Evolutionary conservation across 495 filamentous ascomycete species (phyloP).

Genomic region (Trichoderma parareesei): DNA sequence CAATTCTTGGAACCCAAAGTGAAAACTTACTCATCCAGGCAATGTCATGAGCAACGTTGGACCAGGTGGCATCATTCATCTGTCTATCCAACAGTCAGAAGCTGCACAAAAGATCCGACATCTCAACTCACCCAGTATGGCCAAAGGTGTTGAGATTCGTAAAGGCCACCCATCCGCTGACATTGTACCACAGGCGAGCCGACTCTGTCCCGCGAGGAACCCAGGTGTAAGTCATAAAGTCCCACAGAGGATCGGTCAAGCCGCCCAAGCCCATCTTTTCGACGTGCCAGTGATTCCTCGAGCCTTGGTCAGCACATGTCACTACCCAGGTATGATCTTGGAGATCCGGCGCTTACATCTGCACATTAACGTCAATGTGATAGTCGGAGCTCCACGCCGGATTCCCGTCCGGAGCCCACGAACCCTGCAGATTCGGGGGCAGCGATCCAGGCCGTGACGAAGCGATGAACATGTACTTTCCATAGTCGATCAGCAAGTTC

Average conservation of each 20-base stretch:
- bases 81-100: neutral
- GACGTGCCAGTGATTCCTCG: conserved; percentile 20
- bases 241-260: conserved; percentile 26
- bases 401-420: conserved; percentile 7
- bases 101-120: conserved; percentile 4
- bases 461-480: conserved; percentile 38
- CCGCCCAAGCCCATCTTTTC: conserved; percentile 12
- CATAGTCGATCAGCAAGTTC: conserved; percentile 36
- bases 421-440: conserved; percentile 13
- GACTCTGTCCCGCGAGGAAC: conserved; percentile 41
- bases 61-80: conserved; percentile 1
- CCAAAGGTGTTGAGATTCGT: conserved; percentile 34
- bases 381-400: conserved; percentile 43
- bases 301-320: neutral
- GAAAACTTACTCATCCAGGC: conserved; percentile 1
- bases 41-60: neutral
- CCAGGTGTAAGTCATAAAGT: conserved; percentile 46
- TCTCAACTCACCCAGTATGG: conserved; percentile 23
- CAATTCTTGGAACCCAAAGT: fast-evolving
- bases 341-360: conserved; percentile 26
- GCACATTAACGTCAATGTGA: conserved; percentile 42
- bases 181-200: conserved; percentile 38
- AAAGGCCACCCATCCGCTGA: conserved; percentile 37
- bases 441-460: conserved; percentile 31
- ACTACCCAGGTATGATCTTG: neutral